A percentile compares a stretch with the other conserved stretches of the same genome.
Conservation (phyloP, 495 filamentous ascomycete species). For the Chaetomium fimeti region DNA sequence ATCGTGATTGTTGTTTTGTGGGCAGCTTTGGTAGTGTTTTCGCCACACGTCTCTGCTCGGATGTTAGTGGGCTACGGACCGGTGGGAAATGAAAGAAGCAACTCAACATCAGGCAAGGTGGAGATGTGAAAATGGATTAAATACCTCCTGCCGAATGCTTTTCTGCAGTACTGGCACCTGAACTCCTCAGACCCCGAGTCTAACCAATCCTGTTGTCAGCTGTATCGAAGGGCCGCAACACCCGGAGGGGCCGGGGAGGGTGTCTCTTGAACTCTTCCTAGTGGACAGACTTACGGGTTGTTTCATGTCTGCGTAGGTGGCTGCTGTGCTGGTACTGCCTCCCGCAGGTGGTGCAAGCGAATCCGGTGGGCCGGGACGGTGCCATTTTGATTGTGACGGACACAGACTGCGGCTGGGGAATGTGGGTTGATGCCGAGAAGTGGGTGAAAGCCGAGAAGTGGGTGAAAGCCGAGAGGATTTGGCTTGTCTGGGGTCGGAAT, state of each 20-base stretch:
- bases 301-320: constrained; percentile 15
- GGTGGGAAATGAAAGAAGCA: background rate
- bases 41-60: constrained; percentile 23
- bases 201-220: background rate
- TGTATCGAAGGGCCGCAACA: background rate
- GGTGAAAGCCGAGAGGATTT: background rate
- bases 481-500: background rate
- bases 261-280: background rate
- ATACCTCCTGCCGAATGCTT: constrained; percentile 1
- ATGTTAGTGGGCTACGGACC: background rate
- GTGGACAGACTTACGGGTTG: constrained; percentile 8
- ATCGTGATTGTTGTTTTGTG: constrained; percentile 15
- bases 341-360: constrained; percentile 4
- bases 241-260: too few relatives aligned
- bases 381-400: background rate
- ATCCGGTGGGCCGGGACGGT: background rate
- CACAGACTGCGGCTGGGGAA: background rate
- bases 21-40: constrained; percentile 19
- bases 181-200: constrained; percentile 1
- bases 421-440: background rate
- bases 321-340: constrained; percentile 11
- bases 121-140: background rate
- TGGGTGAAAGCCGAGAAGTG: constrained; percentile 4
- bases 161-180: constrained; percentile 5
- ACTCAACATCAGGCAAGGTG: background rate